Base-by-base conservation (phyloP, 2,329 filamentous ascomycete species). In the Neospermospora avenae region DNA sequence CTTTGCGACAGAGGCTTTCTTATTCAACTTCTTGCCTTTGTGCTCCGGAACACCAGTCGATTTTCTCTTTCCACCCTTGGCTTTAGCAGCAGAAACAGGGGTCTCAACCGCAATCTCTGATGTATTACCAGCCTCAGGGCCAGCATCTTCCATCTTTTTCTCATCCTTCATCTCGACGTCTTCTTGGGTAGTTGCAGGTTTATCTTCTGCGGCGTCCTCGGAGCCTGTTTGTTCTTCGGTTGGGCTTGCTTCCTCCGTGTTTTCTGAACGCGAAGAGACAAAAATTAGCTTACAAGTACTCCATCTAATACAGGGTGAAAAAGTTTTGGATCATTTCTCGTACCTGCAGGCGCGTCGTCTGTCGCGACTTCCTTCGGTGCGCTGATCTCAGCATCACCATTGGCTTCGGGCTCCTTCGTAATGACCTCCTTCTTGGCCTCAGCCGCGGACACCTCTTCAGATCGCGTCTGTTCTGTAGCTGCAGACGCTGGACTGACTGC, bases 1-100 rank as follows among this genome's bases (percentile, higher is more conserved):
- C 72, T 87, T 87, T 63, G 83, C 81, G 77, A 87, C 87, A 51
- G 90, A 93, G 73, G 86, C 89, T 81, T 95, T 96, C 79, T 88
- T 91, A 79, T 86, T 95, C 63, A 92, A 80, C 63, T 93, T 93
- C 80, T 92, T 93, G 69, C 76, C 80, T 77, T 90, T 92, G 75
- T 85, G 79, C 66, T 88, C 85, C 10, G 88, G 81, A 45, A 82
- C 83, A 58, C 81, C 81, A 44, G 80, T 80, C 24, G 91, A 96
- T 81, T 95, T 95, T 78, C 91, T 82, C 63, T 78, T 74, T 48
- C 42, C 55, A 25, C 55, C 55, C 69, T 84, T 84, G 63, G 77
- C 77, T 54, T 78, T 72, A 31, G 74, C 75, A 37, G 77, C 75
- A 59, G 81, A 76, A 42, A 74, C 63, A 53, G 76, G 69, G n/a